Percentiles rank a stretch among this genome's conserved stretches.
Conservation (phyloP, 2,329 filamentous ascomycete species). For the Colletotrichum sp. region DNA sequence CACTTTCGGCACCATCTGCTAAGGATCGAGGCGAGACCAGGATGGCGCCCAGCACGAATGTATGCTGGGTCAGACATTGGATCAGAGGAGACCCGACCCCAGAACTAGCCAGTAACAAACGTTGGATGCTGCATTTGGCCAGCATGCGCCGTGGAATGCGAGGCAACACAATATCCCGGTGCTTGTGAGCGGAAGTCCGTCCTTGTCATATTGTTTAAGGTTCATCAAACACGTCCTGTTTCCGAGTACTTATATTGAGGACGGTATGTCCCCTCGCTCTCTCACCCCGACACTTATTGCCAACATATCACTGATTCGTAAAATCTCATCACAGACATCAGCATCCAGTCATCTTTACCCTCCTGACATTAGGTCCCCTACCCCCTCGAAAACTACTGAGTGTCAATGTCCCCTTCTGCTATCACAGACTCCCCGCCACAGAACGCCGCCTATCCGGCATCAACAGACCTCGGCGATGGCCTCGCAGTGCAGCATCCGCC, state of each 20-base stretch:
- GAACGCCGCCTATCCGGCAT: conserved; percentile 45
- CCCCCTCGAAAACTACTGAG: conserved; percentile 20
- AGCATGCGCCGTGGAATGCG: neutral
- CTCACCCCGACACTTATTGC: neutral
- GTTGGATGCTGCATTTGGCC: neutral
- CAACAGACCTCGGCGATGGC: conserved; percentile 46
- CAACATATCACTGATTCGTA: neutral
- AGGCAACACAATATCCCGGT: neutral
- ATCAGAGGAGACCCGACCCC: neutral
- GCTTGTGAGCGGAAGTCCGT: conserved; percentile 4
- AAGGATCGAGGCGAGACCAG: neutral
- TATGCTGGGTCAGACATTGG: neutral
- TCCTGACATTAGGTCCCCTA: neutral
- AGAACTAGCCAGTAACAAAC: neutral
- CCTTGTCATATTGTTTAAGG: neutral
- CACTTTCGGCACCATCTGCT: conserved; percentile 5
- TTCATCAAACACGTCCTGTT: neutral
- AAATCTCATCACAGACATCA: neutral
- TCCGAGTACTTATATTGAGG: neutral
- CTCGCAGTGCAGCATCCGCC: conserved; percentile 55
- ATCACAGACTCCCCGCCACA: conserved; percentile 53
- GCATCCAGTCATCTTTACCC: neutral
- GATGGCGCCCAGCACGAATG: neutral
- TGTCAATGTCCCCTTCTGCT: conserved; percentile 63
- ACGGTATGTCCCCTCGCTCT: neutral